Conservation (phyloP, 2,329 filamentous ascomycete genomes). For the Cladosporium phlei region DNA sequence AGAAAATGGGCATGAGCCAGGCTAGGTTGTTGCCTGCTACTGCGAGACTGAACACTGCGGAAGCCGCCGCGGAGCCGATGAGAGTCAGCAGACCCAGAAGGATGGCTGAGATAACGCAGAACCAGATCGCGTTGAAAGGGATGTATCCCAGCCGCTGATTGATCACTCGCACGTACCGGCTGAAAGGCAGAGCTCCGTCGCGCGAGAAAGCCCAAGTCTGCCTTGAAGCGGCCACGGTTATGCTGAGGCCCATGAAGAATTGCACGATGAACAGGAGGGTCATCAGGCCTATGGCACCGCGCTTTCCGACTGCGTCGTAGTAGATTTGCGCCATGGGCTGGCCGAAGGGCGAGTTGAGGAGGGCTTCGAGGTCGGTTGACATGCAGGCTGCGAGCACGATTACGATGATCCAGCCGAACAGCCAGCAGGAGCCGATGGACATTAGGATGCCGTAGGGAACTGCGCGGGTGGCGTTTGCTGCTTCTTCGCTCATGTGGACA, state of each 20-base stretch:
- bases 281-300: slow-evolving; percentile 56
- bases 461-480: slow-evolving; percentile 54
- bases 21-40: slow-evolving; percentile 59
- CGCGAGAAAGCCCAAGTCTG: slow-evolving; percentile 61
- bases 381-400: slow-evolving; percentile 57
- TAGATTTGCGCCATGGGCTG: slow-evolving; percentile 61
- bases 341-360: slow-evolving; percentile 49
- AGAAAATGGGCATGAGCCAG: slow-evolving; percentile 56
- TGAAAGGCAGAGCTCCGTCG: slow-evolving; percentile 59
- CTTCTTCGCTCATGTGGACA: slow-evolving; percentile 58
- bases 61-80: slow-evolving; percentile 54
- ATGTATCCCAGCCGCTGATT: slow-evolving; percentile 53
- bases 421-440: slow-evolving; percentile 52
- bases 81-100: slow-evolving; percentile 55
- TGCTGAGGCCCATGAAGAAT: slow-evolving; percentile 57
- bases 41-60: slow-evolving; percentile 55
- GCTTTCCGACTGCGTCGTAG: slow-evolving; percentile 56
- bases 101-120: slow-evolving; percentile 47
- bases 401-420: slow-evolving; percentile 54
- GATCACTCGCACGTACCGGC: slow-evolving; percentile 53
- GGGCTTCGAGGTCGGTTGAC: slow-evolving; percentile 46
- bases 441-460: slow-evolving; percentile 58
- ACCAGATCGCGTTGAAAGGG: slow-evolving; percentile 54
- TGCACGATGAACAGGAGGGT: slow-evolving; percentile 56
- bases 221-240: slow-evolving; percentile 55